Evolutionary conservation across 2,329 filamentous ascomycete species (phyloP).

Genomic region (Magnaporthiopsis poae): DNA sequence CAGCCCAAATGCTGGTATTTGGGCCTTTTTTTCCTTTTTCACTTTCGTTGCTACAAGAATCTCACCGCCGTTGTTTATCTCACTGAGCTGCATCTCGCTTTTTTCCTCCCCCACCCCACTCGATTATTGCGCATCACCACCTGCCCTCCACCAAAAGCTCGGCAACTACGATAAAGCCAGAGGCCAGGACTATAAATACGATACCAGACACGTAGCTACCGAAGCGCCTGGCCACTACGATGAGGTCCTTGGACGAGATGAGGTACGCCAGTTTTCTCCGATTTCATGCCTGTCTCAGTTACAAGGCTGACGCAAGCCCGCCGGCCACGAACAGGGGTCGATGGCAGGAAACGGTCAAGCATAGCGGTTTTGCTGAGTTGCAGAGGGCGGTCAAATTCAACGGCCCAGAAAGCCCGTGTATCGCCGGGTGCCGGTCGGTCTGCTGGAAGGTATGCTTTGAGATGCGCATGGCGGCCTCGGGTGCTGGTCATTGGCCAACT

Average conservation of each 20-base stretch:
- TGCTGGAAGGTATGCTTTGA: constrained; percentile 68
- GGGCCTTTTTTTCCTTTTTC: background rate
- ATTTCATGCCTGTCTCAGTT: background rate
- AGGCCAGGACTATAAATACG: too few species aligned
- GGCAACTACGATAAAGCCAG: background rate
- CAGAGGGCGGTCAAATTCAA: constrained; percentile 54
- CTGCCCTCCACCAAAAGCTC: too few species aligned
- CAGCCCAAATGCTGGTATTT: background rate
- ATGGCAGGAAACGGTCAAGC: constrained; percentile 56
- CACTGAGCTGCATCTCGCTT: background rate
- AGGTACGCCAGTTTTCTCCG: constrained; percentile 22
- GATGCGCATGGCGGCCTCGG: background rate
- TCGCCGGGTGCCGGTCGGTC: constrained; percentile 68
- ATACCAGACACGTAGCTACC: background rate
- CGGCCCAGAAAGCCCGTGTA: constrained; percentile 51
- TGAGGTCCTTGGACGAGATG: constrained; percentile 46
- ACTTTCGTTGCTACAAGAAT: background rate
- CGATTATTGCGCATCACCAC: background rate
- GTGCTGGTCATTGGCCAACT: background rate
- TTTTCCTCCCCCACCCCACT: background rate
- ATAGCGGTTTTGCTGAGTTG: constrained; percentile 51
- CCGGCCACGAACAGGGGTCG: constrained; percentile 38
- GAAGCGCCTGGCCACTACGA: constrained; percentile 17
- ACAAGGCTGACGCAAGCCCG: background rate
- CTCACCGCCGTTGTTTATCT: background rate